phyloP scores from a whole-genome alignment of 2,329 filamentous ascomycete species.

The Arthrobotrys entomopaga region DNA sequence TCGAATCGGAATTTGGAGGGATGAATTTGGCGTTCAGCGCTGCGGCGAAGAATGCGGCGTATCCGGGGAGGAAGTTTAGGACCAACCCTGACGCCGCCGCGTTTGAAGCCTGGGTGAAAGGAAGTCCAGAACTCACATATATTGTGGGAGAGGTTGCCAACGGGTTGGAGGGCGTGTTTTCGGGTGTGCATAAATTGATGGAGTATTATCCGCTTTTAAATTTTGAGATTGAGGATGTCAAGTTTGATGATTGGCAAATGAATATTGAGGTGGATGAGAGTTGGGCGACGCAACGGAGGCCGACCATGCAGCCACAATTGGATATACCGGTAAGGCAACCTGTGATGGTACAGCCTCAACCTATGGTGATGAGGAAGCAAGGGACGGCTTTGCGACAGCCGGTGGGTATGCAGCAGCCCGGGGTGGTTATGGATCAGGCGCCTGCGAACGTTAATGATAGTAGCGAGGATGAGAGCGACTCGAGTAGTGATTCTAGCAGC shows the following conservation, averaged over 20 bases:
- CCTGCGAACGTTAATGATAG: no score
- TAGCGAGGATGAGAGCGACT: no score
- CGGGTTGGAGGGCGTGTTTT: not conserved
- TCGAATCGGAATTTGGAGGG: not conserved
- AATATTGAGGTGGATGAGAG: not conserved
- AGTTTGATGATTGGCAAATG: slow-evolving; percentile 10
- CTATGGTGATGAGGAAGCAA: no score
- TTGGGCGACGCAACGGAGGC: no score
- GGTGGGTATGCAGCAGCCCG: no score
- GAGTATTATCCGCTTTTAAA: slow-evolving; percentile 8
- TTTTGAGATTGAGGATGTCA: slow-evolving; percentile 13
- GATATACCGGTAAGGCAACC: no score
- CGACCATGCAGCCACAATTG: no score
- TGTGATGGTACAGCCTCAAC: no score
- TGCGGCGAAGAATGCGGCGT: slow-evolving; percentile 8
- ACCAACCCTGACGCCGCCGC: not conserved
- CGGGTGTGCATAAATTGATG: slow-evolving; percentile 6
- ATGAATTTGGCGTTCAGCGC: slow-evolving; percentile 8
- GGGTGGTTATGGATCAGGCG: no score
- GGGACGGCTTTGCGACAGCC: no score
- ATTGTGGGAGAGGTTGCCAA: slow-evolving; percentile 2
- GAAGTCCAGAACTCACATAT: not conserved
- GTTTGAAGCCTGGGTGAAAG: slow-evolving; percentile 32
- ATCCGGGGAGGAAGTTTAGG: not conserved
- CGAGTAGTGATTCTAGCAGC: not conserved